Evolutionary conservation across 805 yeast species (phyloP), one percentile per base, ranked within the genome.

Genomic region (Priceomyces fermenticarens): DNA sequence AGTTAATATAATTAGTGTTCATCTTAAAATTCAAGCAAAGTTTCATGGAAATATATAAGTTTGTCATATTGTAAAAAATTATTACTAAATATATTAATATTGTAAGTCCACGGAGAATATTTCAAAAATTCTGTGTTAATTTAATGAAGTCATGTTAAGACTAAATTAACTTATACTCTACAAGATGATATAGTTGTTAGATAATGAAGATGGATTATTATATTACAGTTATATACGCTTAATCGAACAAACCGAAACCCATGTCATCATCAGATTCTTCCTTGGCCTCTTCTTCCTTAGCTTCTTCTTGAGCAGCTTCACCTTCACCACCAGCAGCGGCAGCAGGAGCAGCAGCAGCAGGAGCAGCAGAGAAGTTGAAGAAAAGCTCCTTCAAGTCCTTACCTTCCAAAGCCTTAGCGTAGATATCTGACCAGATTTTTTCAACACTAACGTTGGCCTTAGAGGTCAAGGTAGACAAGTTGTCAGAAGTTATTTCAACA

Each of bases 181-280:
- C 31, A 29, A 9, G 31, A 10, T 26, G 29, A 29, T 29, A 13
- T 29, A 5, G 25, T 8, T 20, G n/a, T 29, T 29, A 10, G 12
- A 9, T 16, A 32, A 17, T 26, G 17, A 30, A 35, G 25, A 15
- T 25, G 10, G 30, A n/a, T 35, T 35, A 28, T 25, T 35, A 35
- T 35, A 35, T 35, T 35, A 35, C 30, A 35, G 29, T 35, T 35
- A 35, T 35, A 35, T 35, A 35, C 30, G 47, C 49, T 55, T 66
- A 67, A 63, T 67, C 73, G 61, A 67, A 67, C 59, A 67, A 65
- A 62, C 72, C 71, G 63, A 66, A 63, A 48, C 70, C 73, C 70
- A 65, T 65, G 60, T 65, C 72, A 48, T 63, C 69, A 52, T 59
- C 65, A 47, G 56, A 52, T 48, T 58, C 63, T 54, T 62, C 63